Evolutionary conservation across 495 filamentous ascomycete genomes (phyloP), one percentile per base, ranked within the genome.

Genomic region (Lasiosphaeria hispida): DNA sequence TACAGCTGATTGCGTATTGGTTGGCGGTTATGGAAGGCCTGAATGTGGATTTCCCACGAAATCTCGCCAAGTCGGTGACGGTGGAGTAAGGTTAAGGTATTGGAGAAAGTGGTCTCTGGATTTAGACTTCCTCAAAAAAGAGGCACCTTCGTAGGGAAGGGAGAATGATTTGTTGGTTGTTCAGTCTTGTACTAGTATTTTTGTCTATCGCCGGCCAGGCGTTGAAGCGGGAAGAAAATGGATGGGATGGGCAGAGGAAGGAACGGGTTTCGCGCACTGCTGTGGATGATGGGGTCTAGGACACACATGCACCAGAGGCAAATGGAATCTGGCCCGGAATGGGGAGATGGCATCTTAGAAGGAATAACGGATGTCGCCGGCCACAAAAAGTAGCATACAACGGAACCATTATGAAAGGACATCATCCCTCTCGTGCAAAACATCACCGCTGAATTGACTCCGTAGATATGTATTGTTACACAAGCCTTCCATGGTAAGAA

Each of bases 1-100:
- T 98, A 63, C 94, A 98, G 78, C 81, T 98, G 61, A 95, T 98
- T 72, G 88, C 94, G 19, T 98, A 98, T 80, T 97, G 95, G 95
- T 85, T 98, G 55, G 94, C 94, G 42, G 93, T 98, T 54, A 87
- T 84, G 62, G 94, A 96, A 77, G 94, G 94, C 41, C 80, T 97
- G 56, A 97, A 97, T 68, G 93, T 97, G 52, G 93, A 97, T 70
- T 96, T 97, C 83, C 95, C 94, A 37, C 85, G 94, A 62, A 98
- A 98, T 77, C 77, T 98, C 70, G 94, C 94, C 69, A 98, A 98
- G 85, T 96, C 92, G 57, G 94, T 98, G 52, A 98, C 94, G 42
- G 94, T 98, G 53, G 94, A 98, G 83, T 98, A 90, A 78, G 15
- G 49, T 19, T 98, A 90, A 78, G 15, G 49, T 19, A 49, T 15